phyloP scores from a whole-genome alignment of 352 stramenopile genomes.

The Globisporangium iwayamae region DNA sequence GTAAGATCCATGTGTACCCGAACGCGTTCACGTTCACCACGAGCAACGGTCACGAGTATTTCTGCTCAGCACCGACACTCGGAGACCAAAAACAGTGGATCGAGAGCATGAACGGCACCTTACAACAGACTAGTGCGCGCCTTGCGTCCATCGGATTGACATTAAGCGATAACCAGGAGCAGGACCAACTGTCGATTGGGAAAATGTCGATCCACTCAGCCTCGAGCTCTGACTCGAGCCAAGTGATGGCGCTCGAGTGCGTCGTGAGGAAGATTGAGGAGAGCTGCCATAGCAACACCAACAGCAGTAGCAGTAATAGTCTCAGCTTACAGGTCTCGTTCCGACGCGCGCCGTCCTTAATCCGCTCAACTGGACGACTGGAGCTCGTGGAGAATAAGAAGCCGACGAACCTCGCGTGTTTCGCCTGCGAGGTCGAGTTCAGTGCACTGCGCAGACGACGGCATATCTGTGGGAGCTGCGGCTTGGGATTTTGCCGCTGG shows the following conservation, averaged over 20 bases:
- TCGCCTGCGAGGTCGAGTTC: slow-evolving; percentile 24
- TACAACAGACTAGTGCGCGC: background rate
- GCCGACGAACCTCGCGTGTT: slow-evolving; percentile 14
- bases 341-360: slow-evolving; percentile 1
- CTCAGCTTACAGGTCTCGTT: slow-evolving; percentile 1
- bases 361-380: slow-evolving; percentile 1
- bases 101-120: slow-evolving; percentile 16
- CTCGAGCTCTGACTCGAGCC: slow-evolving; percentile 2
- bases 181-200: slow-evolving; percentile 3
- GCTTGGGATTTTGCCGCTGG: slow-evolving; percentile 22
- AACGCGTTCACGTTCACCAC: slow-evolving; percentile 32
- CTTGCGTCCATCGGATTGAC: background rate
- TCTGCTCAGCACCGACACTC: slow-evolving; percentile 26
- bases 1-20: slow-evolving; percentile 26
- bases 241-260: slow-evolving; percentile 9
- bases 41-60: slow-evolving; percentile 22
- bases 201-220: background rate
- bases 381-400: slow-evolving; percentile 8
- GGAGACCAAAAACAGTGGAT: slow-evolving; percentile 27
- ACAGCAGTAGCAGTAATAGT: background rate
- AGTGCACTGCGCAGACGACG: slow-evolving; percentile 15
- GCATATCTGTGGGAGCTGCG: slow-evolving; percentile 24
- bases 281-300: background rate
- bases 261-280: background rate
- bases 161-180: background rate